phyloP scores from a whole-genome alignment of 2,329 filamentous ascomycete genomes.

The Colletotrichum simmondsii region DNA sequence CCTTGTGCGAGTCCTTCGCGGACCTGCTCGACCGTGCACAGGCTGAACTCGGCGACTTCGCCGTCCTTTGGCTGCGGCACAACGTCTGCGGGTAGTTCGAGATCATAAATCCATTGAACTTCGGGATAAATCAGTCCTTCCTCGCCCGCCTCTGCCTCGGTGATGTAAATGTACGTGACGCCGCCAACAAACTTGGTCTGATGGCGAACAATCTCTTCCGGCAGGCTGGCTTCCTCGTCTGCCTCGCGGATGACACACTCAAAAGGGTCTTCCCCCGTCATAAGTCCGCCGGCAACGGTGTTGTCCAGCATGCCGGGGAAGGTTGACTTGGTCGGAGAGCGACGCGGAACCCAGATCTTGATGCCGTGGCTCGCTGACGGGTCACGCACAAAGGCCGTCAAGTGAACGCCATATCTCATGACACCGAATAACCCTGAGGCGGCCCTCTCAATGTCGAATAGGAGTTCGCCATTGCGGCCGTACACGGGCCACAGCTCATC shows the following conservation, averaged over 20 bases:
- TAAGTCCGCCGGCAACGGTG: constrained; percentile 86
- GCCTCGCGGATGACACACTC: constrained; percentile 88
- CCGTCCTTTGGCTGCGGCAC: constrained; percentile 83
- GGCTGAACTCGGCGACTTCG: constrained; percentile 87
- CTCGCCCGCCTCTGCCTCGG: constrained; percentile 84
- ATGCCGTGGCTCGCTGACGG: constrained; percentile 61
- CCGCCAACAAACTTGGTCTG: constrained; percentile 71
- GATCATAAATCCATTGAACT: constrained; percentile 90
- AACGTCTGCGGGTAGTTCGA: constrained; percentile 77
- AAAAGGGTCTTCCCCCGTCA: constrained; percentile 81
- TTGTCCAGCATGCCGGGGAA: constrained; percentile 96
- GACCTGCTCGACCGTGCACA: constrained; percentile 83
- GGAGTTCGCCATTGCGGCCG: constrained; percentile 67
- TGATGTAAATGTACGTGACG: constrained; percentile 87
- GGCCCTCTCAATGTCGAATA: constrained; percentile 82
- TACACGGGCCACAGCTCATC: constrained; percentile 86
- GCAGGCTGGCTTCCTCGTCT: constrained; percentile 87
- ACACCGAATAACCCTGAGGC: constrained; percentile 80
- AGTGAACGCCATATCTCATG: constrained; percentile 83
- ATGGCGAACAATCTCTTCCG: constrained; percentile 74
- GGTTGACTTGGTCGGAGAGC: constrained; percentile 82
- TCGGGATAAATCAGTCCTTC: constrained; percentile 88
- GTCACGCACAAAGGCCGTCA: constrained; percentile 76
- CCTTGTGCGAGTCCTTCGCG: constrained; percentile 75
- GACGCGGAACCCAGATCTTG: constrained; percentile 85